Conservation (phyloP, 2,329 filamentous ascomycete species). For the Metarhizium sp. region DNA sequence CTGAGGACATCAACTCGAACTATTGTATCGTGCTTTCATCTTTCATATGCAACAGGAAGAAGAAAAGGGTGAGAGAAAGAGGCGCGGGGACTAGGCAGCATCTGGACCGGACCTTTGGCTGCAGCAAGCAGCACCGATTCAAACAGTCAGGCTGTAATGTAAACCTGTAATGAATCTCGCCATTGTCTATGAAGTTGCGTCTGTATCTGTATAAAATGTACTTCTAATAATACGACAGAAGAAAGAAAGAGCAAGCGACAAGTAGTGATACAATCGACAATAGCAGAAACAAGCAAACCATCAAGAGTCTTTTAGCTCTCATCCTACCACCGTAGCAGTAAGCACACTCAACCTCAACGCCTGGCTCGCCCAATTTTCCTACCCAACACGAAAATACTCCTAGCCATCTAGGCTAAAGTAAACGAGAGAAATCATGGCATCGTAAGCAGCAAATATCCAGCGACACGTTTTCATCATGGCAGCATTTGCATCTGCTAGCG, state of each 20-base stretch:
- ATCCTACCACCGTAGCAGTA: background rate
- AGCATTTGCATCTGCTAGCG: background rate
- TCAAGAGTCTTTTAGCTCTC: background rate
- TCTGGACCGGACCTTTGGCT: too few species aligned
- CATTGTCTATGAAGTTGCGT: background rate
- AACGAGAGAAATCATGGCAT: background rate
- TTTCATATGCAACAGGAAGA: too few species aligned
- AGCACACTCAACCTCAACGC: background rate
- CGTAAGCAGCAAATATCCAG: background rate
- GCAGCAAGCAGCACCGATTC: too few species aligned
- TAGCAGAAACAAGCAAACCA: background rate
- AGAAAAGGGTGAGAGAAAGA: too few species aligned
- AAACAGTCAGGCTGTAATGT: background rate
- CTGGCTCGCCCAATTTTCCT: background rate
- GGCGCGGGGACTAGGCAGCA: too few species aligned
- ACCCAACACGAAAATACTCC: background rate
- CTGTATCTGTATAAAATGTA: background rate
- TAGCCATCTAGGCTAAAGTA: background rate
- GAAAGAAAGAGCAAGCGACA: background rate
- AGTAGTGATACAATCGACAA: background rate
- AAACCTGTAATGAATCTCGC: background rate
- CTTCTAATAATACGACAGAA: background rate
- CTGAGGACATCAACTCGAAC: too few species aligned
- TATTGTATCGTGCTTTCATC: too few species aligned
- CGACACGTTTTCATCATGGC: background rate